A percentile compares a stretch with the other conserved stretches of the same genome.
Conservation (phyloP, 495 filamentous ascomycete species). For the Penicillium taxi region DNA sequence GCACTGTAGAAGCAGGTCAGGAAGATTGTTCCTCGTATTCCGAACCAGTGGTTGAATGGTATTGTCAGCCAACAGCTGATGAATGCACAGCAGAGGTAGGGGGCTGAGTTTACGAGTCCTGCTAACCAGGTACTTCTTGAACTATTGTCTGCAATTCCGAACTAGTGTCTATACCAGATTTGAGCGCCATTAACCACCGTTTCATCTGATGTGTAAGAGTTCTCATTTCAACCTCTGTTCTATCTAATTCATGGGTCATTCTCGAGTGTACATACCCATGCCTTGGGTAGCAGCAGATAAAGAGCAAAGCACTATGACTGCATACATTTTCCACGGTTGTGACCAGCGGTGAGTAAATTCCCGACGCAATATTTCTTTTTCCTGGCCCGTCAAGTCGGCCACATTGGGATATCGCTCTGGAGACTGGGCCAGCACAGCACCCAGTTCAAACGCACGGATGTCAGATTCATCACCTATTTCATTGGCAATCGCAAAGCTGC, state of each 20-base stretch:
- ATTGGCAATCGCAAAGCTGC: slow-evolving; percentile 55
- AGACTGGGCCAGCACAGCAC: slow-evolving; percentile 61
- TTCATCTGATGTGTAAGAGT: slow-evolving; percentile 46
- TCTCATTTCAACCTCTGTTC: not conserved
- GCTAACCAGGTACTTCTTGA: slow-evolving; percentile 50
- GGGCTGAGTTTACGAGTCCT: slow-evolving; percentile 53
- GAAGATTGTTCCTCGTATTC: slow-evolving; percentile 78
- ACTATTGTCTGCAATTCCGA: slow-evolving; percentile 51
- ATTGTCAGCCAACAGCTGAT: slow-evolving; percentile 78
- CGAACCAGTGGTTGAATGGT: slow-evolving; percentile 70
- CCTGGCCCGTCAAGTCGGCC: slow-evolving; percentile 46
- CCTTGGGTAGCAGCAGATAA: slow-evolving; percentile 59
- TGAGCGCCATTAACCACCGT: slow-evolving; percentile 77
- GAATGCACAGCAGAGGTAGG: slow-evolving; percentile 71
- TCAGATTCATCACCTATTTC: slow-evolving; percentile 53
- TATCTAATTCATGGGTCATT: slow-evolving; percentile 11
- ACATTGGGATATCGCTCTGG: slow-evolving; percentile 47
- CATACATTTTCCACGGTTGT: slow-evolving; percentile 61
- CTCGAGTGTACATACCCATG: slow-evolving; percentile 63
- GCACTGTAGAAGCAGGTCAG: slow-evolving; percentile 61
- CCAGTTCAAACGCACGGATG: slow-evolving; percentile 61
- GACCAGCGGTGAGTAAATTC: slow-evolving; percentile 66
- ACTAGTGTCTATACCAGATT: slow-evolving; percentile 60
- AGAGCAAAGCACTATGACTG: slow-evolving; percentile 58
- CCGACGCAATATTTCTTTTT: slow-evolving; percentile 49